Conservation (phyloP, 495 filamentous ascomycete genomes). For the Jackrogersella multiformis region DNA sequence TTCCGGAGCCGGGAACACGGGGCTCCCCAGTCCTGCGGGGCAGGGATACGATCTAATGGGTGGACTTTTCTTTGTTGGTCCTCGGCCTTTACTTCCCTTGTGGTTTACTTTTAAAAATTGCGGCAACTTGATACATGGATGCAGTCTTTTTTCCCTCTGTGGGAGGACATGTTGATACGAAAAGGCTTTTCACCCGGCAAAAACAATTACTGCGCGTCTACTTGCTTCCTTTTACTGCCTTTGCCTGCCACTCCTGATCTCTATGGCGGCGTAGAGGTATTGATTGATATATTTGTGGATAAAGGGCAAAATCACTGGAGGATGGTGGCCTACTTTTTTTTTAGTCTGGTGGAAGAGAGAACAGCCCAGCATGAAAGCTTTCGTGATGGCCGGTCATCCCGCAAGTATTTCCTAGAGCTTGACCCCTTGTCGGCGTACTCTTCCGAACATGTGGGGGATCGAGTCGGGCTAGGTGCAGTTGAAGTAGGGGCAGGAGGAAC, state of each 20-base stretch:
- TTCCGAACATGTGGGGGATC: conserved; percentile 10
- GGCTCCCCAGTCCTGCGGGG: background rate
- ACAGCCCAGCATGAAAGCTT: conserved; percentile 22
- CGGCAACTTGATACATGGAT: conserved; percentile 37
- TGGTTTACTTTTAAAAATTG: conserved; percentile 36
- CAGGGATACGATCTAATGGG: conserved; percentile 28
- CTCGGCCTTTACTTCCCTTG: conserved; percentile 28
- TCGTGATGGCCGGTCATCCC: conserved; percentile 31
- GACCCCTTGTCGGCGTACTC: conserved; percentile 17
- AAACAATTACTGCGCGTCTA: conserved; percentile 38
- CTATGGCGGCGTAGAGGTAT: conserved; percentile 42
- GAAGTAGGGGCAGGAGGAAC: conserved; percentile 39
- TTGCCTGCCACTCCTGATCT: conserved; percentile 36
- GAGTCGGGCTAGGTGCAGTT: conserved; percentile 31
- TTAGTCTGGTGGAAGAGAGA: conserved; percentile 30
- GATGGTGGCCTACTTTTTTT: conserved; percentile 21
- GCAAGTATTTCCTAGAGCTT: conserved; percentile 30
- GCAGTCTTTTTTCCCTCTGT: conserved; percentile 26
- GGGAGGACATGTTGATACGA: conserved; percentile 44
- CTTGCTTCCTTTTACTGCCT: conserved; percentile 46
- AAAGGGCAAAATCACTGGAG: conserved; percentile 34
- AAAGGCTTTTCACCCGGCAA: conserved; percentile 43
- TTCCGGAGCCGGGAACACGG: background rate
- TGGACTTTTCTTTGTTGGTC: conserved; percentile 17
- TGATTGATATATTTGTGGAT: conserved; percentile 40